phyloP scores from a whole-genome alignment of 2,329 filamentous ascomycete species.

The Byssochlamys sp. region DNA sequence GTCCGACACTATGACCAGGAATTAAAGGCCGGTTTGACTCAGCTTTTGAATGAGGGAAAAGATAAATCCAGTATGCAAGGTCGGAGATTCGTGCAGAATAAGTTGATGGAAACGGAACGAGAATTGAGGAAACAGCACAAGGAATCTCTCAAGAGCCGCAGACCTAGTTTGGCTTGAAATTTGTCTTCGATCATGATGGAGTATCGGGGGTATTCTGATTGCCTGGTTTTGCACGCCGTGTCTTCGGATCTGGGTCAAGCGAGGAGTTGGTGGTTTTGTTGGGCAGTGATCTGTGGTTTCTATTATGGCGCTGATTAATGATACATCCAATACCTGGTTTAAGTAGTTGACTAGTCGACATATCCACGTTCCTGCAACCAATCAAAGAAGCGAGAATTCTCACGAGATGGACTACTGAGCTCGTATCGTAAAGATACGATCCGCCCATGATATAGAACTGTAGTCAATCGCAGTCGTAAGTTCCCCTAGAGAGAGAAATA shows the following conservation, averaged over 20 bases:
- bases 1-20: background rate
- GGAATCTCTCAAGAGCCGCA: background rate
- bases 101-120: background rate
- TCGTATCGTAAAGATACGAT: no score
- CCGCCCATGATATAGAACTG: background rate
- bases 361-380: no score
- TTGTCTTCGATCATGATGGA: background rate
- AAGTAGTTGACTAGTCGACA: no score
- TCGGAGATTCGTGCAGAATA: background rate
- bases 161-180: background rate
- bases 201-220: background rate
- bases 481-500: background rate
- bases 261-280: background rate
- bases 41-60: background rate
- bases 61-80: background rate
- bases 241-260: background rate
- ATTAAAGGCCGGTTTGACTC: background rate
- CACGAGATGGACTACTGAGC: no score
- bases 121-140: background rate
- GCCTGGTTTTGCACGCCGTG: background rate
- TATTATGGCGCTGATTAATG: background rate
- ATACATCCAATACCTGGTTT: background rate
- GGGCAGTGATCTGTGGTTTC: background rate
- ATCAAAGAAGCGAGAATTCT: no score
- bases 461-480: background rate